Evolutionary conservation across 2,329 filamentous ascomycete genomes (phyloP), one percentile per base, ranked within the genome.

Genomic region (Colletotrichum karsti): DNA sequence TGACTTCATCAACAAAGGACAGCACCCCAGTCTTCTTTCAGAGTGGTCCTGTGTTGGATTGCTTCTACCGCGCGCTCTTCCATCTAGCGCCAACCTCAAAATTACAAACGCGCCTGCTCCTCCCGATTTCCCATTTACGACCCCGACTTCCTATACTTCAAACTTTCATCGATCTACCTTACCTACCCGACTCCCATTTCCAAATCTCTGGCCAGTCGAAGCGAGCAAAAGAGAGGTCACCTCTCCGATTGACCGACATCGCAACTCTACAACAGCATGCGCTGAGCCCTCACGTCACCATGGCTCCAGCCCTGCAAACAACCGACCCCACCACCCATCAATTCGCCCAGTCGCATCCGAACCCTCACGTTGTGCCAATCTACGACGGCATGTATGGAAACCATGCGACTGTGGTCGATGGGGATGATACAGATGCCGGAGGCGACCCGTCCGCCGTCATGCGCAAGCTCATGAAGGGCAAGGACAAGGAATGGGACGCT

Each of bases 401-500:
- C 7, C 35, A 41, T 13, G 37, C 60, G 13, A 48, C 69, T 18
- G 54, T 51, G 6, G 56, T 35, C 18, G 26, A 51, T 22, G 67
- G 41, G 18, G 53, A 41, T 18, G 46, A 20, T 15, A 10, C 54
- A 61, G 66, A 55, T 35, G 51, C 58, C 54, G 69, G 72, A 66
- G 71, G 70, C 53, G 44, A 72, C 22, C 58, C 69, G 63, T 56
- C 63, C 12, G 67, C 70, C 60, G 67, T 67, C 37, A 73, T 66
- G 57, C 72, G 69, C 54, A 84, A 80, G 67, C 77, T 84, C 54
- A 78, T 86, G 66, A 88, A 88, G 75, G 78, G 89, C 84, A 79
- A 92, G 85, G 75, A 93, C 81, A 77, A 88, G 84, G 83, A 92
- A 91, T 77, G 87, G 88, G 82, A 92, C 88, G 78, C 88, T 83